These are phyloP conservation scores for Diutina scorzettiae DNA, from an alignment of 1,139 yeast species.

Conservation along the genomic window DNA sequence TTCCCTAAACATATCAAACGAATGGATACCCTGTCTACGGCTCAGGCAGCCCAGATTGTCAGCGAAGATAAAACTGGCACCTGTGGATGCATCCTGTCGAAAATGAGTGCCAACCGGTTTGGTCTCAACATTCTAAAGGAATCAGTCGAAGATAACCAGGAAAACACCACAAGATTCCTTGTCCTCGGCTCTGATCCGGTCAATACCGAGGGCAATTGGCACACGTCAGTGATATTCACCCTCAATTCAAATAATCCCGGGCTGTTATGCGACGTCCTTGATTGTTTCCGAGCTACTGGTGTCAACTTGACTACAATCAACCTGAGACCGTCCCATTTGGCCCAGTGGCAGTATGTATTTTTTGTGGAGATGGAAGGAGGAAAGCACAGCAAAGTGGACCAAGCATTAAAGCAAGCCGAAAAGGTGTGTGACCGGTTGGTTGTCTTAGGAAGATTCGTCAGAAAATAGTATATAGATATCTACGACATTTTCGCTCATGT, in stretches of 20 bases:
- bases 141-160: slow-evolving; percentile 56
- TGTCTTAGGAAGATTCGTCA: background rate
- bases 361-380: slow-evolving; percentile 41
- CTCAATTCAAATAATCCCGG: slow-evolving; percentile 64
- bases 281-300: slow-evolving; percentile 42
- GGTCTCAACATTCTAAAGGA: slow-evolving; percentile 42
- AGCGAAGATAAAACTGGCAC: slow-evolving; percentile 23
- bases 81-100: slow-evolving; percentile 35
- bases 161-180: slow-evolving; percentile 79
- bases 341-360: slow-evolving; percentile 78
- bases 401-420: background rate
- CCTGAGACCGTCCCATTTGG: slow-evolving; percentile 54
- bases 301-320: slow-evolving; percentile 62
- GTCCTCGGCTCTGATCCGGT: slow-evolving; percentile 34
- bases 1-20: slow-evolving; percentile 20
- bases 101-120: slow-evolving; percentile 54
- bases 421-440: background rate
- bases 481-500: background rate
- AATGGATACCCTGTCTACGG: slow-evolving; percentile 68
- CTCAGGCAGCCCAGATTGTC: slow-evolving; percentile 69
- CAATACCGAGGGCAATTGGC: slow-evolving; percentile 1
- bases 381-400: background rate
- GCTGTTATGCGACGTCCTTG: slow-evolving; percentile 56
- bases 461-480: too few relatives aligned
- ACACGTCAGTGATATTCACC: slow-evolving; percentile 56